These are phyloP conservation scores for Fragilaria radians DNA, from an alignment of 108 stramenopile species.

Conservation along the genomic window DNA sequence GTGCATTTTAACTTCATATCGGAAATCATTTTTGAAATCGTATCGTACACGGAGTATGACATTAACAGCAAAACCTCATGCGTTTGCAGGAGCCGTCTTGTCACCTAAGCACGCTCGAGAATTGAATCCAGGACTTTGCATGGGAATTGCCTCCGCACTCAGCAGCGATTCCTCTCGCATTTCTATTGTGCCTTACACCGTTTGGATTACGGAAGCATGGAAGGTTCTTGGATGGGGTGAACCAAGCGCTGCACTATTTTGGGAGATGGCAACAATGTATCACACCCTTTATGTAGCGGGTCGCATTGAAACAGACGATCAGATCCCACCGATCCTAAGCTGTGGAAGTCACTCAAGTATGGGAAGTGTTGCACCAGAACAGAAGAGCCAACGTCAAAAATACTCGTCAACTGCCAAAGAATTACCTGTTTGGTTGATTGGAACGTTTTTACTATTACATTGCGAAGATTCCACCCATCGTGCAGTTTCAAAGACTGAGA, in stretches of 20 bases:
- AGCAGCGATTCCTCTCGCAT: constrained; percentile 47
- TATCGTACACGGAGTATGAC: no score
- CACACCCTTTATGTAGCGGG: constrained; percentile 73
- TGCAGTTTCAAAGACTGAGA: not conserved
- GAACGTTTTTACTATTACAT: constrained; percentile 75
- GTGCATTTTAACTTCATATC: no score
- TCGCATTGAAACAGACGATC: constrained; percentile 37
- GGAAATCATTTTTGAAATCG: no score
- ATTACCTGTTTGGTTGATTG: constrained; percentile 79
- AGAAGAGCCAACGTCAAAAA: not conserved
- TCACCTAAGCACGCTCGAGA: constrained; percentile 74
- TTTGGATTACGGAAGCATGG: constrained; percentile 89
- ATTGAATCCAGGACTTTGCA: constrained; percentile 44
- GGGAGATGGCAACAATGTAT: constrained; percentile 96
- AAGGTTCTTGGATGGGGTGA: constrained; percentile 83
- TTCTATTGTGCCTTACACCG: constrained; percentile 64
- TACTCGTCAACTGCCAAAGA: constrained; percentile 58
- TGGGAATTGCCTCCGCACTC: constrained; percentile 55
- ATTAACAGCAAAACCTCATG: constrained; percentile 73
- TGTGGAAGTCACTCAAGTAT: constrained; percentile 74
- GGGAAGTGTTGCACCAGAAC: constrained; percentile 34
- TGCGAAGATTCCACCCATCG: constrained; percentile 67
- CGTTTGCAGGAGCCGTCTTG: constrained; percentile 73
- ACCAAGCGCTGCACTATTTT: constrained; percentile 86
- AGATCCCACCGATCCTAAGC: constrained; percentile 76